Base-by-base conservation (phyloP, 2,329 filamentous ascomycete species). In the Beauveria brongniartii region DNA sequence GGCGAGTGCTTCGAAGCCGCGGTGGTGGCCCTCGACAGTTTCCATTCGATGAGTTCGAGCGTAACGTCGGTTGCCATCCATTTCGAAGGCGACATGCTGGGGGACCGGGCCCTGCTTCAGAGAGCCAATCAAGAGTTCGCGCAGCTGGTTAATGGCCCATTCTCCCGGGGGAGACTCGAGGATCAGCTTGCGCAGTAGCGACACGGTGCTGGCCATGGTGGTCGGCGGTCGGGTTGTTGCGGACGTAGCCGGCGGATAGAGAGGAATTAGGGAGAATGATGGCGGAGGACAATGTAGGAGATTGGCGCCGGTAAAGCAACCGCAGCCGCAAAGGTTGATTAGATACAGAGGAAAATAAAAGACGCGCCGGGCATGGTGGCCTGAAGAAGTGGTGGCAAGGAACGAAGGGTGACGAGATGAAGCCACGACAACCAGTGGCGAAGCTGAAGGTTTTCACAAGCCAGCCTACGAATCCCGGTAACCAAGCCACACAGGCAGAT, bases 1-100 rank as follows among this genome's bases (percentile, higher is more conserved):
- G 55, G 93, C 94, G 63, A 99, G 80, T 34, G 94, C 92, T 77
- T 99, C 94, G 69, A 97, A 99, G 2, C 94, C 94, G 67, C 96
- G 78, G 72, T 96, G 92, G 73, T 99, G 94, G 26, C 94, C 94
- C 75, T 99, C 93, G 40, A 97, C 87, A 0, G 92, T 96, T 78
- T 99, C 94, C 72, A 99, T 96, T 65, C 93, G 87, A 76, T 94
- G 91, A 64, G 82, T 89, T 64, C 90, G 84, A 16, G 94, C 94
- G 77, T 95, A 99, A 51, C 94, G 88, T 69, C 94, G 81, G 76
- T 99, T 99, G 61, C 94, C 94, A 73, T 99, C 94, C 94, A 99
- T 99, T 68, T 97, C 93, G 71, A 99, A 99, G n/a, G 94, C 94
- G 63, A 99, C 85, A 84, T 99, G 94, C 70, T 91, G 87, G 10